Evolutionary conservation across 2,329 filamentous ascomycete genomes (phyloP), one percentile per base, ranked within the genome.

Genomic region (Botrytis porri): DNA sequence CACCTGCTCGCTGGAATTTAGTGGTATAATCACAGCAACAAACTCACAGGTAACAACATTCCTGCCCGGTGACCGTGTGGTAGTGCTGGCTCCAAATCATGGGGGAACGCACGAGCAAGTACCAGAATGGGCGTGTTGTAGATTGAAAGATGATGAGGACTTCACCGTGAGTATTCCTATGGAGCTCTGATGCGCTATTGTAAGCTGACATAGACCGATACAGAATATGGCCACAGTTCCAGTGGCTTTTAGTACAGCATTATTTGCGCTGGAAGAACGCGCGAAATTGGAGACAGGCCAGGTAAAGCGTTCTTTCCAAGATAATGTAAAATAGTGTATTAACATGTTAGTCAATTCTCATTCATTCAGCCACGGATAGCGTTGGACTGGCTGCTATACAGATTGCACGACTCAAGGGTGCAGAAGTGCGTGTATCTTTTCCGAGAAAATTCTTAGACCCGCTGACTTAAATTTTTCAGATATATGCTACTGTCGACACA

Each of bases 131-230:
- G 72, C 76, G 16, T 77, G 73, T 8, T 73, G 74, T 9, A 78
- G 77, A 59, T 41, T 82, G 1, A 43, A 71, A 4, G 75, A 75
- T 6, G 41, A 75, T 37, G 75, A 82, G 39, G 69, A 77, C 3
- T 77, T 77, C 35, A 73, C 64, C 1, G 69, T 73, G 5, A 73
- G 74, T 0, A 77, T 76, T 0, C 25, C n/a, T 82, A 1, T 78
- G 16, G 77, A n/a, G 0, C n/a, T 78, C 0, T 76, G 77, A 2
- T 83, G 78, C 64, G 60, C 73, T 1, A 82, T 82, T 0, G 48
- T 70, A 79, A 3, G 82, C 80, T 0, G 57, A 75, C 3, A 48
- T 20, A 20, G 3, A 48, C 20, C 3, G 16, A 48, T 48, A 48
- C 12, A 48, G 45, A 48, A 18, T 48, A 22, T 48, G 45, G 45